Percentiles rank a stretch among this genome's conserved stretches.
Evolutionary conservation across 2,329 filamentous ascomycete genomes (phyloP).

Genomic region (Fusarium haematococcum): DNA sequence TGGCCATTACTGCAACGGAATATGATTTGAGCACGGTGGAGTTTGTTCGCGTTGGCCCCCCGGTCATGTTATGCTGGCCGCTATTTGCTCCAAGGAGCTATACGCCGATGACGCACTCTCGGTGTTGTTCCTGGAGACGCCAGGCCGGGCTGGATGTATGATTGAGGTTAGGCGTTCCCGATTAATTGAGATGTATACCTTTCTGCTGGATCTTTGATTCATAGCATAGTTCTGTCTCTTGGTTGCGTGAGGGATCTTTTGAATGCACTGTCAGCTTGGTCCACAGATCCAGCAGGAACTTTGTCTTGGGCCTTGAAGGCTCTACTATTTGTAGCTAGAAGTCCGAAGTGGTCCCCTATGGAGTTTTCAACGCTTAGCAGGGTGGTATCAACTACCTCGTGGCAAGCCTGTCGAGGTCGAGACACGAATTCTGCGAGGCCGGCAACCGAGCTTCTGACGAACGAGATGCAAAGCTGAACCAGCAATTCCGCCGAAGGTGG

Average conservation of each 20-base stretch:
- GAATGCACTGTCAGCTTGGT: neutral
- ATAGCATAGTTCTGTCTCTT: neutral
- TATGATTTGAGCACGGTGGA: conserved; percentile 51
- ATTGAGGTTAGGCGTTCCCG: conserved; percentile 60
- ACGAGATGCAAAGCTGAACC: neutral
- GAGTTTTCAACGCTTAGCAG: neutral
- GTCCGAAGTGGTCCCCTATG: neutral
- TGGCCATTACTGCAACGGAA: conserved; percentile 46
- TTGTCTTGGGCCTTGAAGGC: neutral
- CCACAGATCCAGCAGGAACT: neutral
- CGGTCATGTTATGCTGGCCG: conserved; percentile 45
- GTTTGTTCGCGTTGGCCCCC: conserved; percentile 49
- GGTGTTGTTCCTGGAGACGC: conserved; percentile 34
- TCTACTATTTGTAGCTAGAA: neutral
- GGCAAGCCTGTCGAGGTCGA: neutral
- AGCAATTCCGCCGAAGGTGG: conserved; percentile 17
- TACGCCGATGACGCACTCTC: conserved; percentile 29
- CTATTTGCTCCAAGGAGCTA: conserved; percentile 30
- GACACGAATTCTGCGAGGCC: neutral
- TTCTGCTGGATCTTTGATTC: conserved; percentile 22
- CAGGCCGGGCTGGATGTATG: conserved; percentile 55
- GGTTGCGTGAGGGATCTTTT: neutral
- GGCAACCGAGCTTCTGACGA: conserved; percentile 5
- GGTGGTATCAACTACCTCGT: conserved; percentile 2
- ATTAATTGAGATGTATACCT: conserved; percentile 57